phyloP scores from a whole-genome alignment of 1,284 basidiomycete genomes.

The Coniferiporia weirii region DNA sequence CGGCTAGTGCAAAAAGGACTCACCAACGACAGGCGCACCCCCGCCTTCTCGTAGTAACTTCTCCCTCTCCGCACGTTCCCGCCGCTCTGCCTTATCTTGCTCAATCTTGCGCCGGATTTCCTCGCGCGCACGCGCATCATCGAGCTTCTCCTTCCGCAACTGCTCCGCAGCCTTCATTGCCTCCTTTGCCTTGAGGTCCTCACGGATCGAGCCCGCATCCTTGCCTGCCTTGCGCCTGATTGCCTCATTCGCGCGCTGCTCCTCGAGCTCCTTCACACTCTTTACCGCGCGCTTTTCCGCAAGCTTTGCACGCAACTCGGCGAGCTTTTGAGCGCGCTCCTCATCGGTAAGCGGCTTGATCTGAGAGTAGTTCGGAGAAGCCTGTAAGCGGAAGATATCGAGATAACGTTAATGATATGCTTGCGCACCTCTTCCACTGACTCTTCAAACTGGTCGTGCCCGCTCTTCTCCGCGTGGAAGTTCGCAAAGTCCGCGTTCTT shows the following conservation, averaged over 20 bases:
- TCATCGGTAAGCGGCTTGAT: slow-evolving; percentile 93
- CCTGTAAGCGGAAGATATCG: background rate
- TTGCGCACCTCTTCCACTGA: slow-evolving; percentile 85
- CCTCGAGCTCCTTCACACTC: slow-evolving; percentile 65
- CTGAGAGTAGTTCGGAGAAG: slow-evolving; percentile 30
- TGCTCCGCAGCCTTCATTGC: slow-evolving; percentile 61
- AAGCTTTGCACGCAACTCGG: slow-evolving; percentile 76
- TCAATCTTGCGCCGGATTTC: slow-evolving; percentile 91
- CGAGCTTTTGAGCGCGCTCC: slow-evolving; percentile 81
- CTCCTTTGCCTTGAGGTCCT: slow-evolving; percentile 78
- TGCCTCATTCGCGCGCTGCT: slow-evolving; percentile 71
- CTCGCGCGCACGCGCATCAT: slow-evolving; percentile 78
- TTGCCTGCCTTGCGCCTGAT: slow-evolving; percentile 82
- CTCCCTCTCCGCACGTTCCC: slow-evolving; percentile 81
- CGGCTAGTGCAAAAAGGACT: background rate
- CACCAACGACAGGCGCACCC: slow-evolving; percentile 27
- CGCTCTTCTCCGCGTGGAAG: slow-evolving; percentile 93
- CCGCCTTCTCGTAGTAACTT: slow-evolving; percentile 81
- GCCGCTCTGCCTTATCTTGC: slow-evolving; percentile 85
- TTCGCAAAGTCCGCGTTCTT: slow-evolving; percentile 85
- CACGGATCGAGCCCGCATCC: slow-evolving; percentile 70
- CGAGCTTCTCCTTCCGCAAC: background rate
- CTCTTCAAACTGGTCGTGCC: slow-evolving; percentile 93
- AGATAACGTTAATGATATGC: background rate
- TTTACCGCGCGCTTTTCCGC: slow-evolving; percentile 69